Evolutionary conservation across 805 yeast genomes (phyloP).

Genomic region (Spathaspora girioi): DNA sequence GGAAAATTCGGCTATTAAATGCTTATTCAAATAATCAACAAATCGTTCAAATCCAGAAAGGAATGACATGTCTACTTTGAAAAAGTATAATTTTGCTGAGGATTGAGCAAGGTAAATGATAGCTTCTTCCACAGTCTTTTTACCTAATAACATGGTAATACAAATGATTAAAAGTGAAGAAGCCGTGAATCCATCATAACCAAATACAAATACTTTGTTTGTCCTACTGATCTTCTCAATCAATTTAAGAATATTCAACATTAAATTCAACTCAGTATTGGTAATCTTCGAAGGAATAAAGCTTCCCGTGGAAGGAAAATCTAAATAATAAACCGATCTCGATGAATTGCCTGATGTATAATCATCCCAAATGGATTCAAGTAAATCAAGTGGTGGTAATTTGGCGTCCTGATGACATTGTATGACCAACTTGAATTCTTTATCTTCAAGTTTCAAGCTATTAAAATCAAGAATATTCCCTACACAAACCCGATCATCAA

Average conservation of each 20-base stretch:
- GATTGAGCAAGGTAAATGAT: constrained; percentile 13
- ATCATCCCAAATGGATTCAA: constrained; percentile 17
- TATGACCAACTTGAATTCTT: constrained; percentile 49
- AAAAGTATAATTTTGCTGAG: constrained; percentile 24
- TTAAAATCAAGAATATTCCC: constrained; percentile 31
- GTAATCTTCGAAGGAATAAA: constrained; percentile 17
- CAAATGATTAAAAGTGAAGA: constrained; percentile 21
- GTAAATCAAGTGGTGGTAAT: constrained; percentile 42
- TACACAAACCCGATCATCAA: constrained; percentile 21
- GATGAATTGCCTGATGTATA: constrained; percentile 1
- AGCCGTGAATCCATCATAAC: constrained; percentile 38
- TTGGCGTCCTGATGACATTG: constrained; percentile 56
- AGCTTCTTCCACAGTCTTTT: constrained; percentile 20
- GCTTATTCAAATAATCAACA: constrained; percentile 14
- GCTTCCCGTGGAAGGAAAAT: constrained; percentile 31
- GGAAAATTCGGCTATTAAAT: constrained; percentile 6
- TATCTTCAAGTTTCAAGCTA: constrained; percentile 10
- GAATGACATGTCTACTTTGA: constrained; percentile 25
- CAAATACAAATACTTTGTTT: constrained; percentile 25
- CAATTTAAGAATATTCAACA: constrained; percentile 27
- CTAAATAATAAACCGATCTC: constrained; percentile 17
- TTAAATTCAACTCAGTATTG: constrained; percentile 21
- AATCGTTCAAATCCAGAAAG: constrained; percentile 28
- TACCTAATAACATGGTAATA: constrained; percentile 9
- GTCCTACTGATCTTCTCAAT: constrained; percentile 16